Percentiles rank a stretch among this genome's conserved stretches.
phyloP scores from a whole-genome alignment of 768 basidiomycete species.

The Steccherinum ochraceum region DNA sequence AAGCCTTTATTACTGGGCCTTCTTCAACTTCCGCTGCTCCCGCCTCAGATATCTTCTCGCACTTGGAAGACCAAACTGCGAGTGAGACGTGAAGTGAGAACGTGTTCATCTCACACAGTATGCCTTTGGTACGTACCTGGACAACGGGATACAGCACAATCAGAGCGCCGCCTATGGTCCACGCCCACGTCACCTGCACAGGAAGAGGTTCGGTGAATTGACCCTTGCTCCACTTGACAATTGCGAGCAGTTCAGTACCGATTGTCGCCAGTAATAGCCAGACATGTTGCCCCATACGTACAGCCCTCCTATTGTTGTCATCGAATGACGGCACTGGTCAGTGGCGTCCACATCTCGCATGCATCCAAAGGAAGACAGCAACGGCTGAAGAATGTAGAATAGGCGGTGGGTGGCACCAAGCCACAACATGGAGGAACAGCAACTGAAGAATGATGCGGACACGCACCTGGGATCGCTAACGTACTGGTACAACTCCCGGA shows the following conservation, averaged over 20 bases:
- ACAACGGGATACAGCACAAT: slow-evolving; percentile 65
- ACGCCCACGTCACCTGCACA: slow-evolving; percentile 53
- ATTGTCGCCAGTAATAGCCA: slow-evolving; percentile 88
- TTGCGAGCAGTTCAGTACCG: slow-evolving; percentile 72
- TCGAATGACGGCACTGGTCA: background rate
- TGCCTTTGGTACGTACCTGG: slow-evolving; percentile 36
- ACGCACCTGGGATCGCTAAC: slow-evolving; percentile 74
- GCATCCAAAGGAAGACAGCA: background rate
- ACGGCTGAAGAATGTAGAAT: background rate
- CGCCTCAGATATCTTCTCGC: slow-evolving; percentile 45
- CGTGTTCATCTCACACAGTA: background rate
- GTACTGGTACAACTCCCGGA: slow-evolving; percentile 79
- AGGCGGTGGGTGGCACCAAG: background rate
- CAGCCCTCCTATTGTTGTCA: slow-evolving; percentile 49
- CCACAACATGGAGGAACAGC: too few relatives aligned
- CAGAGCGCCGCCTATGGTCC: slow-evolving; percentile 51
- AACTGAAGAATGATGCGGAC: background rate
- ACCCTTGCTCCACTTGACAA: slow-evolving; percentile 76
- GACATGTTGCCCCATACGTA: slow-evolving; percentile 84
- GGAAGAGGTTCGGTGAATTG: slow-evolving; percentile 65
- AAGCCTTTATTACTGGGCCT: slow-evolving; percentile 16
- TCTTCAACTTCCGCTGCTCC: slow-evolving; percentile 27
- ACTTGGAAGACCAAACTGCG: slow-evolving; percentile 61
- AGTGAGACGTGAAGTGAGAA: background rate
- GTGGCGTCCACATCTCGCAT: background rate